These are phyloP conservation scores for Wolfiporia cocos DNA, from an alignment of 1,284 basidiomycete genomes.

Conservation along the genomic window DNA sequence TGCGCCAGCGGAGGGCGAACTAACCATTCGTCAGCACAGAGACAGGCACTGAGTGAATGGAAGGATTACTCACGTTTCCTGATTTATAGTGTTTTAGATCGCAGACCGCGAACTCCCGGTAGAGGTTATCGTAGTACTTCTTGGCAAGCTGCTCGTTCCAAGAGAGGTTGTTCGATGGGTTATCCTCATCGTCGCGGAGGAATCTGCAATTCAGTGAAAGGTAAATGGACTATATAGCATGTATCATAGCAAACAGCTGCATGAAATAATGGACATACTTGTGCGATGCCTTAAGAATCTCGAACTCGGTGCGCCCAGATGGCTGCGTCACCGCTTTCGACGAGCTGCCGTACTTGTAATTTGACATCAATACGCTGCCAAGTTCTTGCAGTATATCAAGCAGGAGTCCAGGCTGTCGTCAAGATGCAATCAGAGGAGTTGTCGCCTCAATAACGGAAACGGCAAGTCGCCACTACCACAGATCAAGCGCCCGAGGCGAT, in stretches of 20 bases:
- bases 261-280: conserved; percentile 31
- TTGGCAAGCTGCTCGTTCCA: conserved; percentile 82
- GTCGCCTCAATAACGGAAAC: too few relatives aligned
- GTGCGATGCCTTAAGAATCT: conserved; percentile 59
- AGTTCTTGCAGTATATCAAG: too few relatives aligned
- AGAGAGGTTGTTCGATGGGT: conserved; percentile 32
- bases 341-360: conserved; percentile 11
- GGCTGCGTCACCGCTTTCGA: conserved; percentile 6
- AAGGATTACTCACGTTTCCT: conserved; percentile 53
- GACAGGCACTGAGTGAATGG: neutral
- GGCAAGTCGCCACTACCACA: too few relatives aligned
- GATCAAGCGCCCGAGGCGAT: too few relatives aligned
- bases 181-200: conserved; percentile 54
- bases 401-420: too few relatives aligned
- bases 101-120: conserved; percentile 88
- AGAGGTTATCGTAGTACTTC: conserved; percentile 84
- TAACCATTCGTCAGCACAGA: conserved; percentile 21
- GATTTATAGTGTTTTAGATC: conserved; percentile 94
- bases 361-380: too few relatives aligned
- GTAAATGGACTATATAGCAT: neutral
- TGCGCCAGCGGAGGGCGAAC: conserved; percentile 89
- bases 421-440: too few relatives aligned
- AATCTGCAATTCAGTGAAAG: conserved; percentile 46
- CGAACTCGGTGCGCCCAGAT: conserved; percentile 43
- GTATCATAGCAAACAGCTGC: neutral